Percentiles rank a stretch among this genome's conserved stretches.
phyloP scores from a whole-genome alignment of 2,329 filamentous ascomycete genomes.

The Zalaria obscura region DNA sequence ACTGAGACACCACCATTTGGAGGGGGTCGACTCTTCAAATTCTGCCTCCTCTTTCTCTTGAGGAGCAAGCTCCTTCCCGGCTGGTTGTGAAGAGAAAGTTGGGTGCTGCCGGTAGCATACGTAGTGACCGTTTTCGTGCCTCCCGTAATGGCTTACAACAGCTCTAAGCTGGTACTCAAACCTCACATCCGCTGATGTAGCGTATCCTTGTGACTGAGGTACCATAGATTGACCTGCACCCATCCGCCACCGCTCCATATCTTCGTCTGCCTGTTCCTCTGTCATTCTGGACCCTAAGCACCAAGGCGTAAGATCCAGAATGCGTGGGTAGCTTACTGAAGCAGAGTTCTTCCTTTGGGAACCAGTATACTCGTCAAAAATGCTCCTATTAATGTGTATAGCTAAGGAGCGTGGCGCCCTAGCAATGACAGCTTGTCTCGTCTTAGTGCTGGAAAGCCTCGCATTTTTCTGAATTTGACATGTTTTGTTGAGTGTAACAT shows the following conservation, averaged over 20 bases:
- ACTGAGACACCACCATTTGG: conserved; percentile 80
- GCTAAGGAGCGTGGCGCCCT: conserved; percentile 67
- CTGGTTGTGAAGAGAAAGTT: conserved; percentile 2
- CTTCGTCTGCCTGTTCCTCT: conserved; percentile 10
- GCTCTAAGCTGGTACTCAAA: conserved; percentile 63
- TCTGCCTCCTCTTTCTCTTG: conserved; percentile 14
- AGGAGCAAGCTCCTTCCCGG: conserved; percentile 4
- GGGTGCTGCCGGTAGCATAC: conserved; percentile 73
- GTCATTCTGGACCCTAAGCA: conserved; percentile 48
- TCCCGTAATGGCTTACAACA: conserved; percentile 76
- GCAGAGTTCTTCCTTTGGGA: conserved; percentile 73
- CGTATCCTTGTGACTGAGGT: conserved; percentile 15
- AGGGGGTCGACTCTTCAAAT: conserved; percentile 11
- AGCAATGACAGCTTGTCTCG: conserved; percentile 75
- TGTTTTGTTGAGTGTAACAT: conserved; percentile 29
- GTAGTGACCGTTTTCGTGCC: conserved; percentile 93
- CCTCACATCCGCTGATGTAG: conserved; percentile 6
- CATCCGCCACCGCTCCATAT: conserved; percentile 52
- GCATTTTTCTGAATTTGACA: conserved; percentile 41
- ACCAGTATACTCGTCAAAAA: conserved; percentile 75
- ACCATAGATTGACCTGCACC: conserved; percentile 63
- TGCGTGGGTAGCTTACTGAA: conserved; percentile 59
- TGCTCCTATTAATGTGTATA: conserved; percentile 80
- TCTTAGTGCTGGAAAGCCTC: conserved; percentile 67
- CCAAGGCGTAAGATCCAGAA: conserved; percentile 71